These are phyloP conservation scores for Athelia sp. DNA, from an alignment of 1,284 basidiomycete genomes.

Conservation along the genomic window DNA sequence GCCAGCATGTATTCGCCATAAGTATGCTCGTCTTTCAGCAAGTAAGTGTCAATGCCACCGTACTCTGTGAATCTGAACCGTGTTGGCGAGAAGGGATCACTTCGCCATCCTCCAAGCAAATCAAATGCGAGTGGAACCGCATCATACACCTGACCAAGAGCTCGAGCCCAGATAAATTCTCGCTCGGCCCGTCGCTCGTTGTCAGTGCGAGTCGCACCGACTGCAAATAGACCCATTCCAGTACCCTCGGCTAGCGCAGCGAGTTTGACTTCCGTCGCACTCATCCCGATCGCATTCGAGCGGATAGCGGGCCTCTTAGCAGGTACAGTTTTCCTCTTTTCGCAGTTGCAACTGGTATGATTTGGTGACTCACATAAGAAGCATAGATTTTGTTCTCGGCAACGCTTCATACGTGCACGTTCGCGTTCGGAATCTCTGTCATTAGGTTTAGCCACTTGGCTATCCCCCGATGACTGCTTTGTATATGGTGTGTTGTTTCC, in stretches of 20 bases:
- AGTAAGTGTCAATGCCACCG: neutral
- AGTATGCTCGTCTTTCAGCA: neutral
- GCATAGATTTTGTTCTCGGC: neutral
- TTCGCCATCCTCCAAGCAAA: neutral
- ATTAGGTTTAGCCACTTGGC: too few relatives aligned
- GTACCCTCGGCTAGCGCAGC: neutral
- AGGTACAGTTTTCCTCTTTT: neutral
- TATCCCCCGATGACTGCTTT: too few relatives aligned
- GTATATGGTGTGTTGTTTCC: too few relatives aligned
- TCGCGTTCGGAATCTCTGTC: neutral
- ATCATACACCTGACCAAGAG: neutral
- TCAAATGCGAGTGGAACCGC: neutral
- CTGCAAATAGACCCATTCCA: neutral
- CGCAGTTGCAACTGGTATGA: too few relatives aligned
- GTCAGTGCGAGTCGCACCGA: too few relatives aligned
- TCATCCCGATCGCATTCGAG: neutral
- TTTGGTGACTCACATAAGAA: constrained; percentile 3
- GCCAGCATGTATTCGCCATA: neutral
- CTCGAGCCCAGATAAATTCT: neutral
- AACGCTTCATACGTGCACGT: neutral
- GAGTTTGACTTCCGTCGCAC: neutral
- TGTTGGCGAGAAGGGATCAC: neutral
- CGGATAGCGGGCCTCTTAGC: neutral
- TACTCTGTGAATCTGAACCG: neutral
- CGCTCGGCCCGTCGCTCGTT: too few relatives aligned